Evolutionary conservation across 495 filamentous ascomycete genomes (phyloP).

Genomic region (Aspergillus conjunctus): DNA sequence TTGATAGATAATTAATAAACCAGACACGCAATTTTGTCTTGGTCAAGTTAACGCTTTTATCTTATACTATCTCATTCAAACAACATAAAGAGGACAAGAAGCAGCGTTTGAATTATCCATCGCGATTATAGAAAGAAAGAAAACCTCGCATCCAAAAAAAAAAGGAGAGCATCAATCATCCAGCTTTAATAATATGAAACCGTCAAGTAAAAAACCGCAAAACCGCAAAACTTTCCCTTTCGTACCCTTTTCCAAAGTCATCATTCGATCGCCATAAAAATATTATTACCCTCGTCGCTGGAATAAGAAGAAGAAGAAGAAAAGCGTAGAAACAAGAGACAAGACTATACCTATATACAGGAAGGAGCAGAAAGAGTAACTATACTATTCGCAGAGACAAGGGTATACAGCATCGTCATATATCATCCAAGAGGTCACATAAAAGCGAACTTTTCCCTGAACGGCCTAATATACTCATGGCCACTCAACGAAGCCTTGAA

Average conservation of each 20-base stretch:
- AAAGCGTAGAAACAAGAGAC: conserved; percentile 1
- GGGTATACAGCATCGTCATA: conserved; percentile 27
- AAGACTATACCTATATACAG: conserved; percentile 24
- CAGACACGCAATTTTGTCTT: no score
- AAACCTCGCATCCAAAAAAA: background rate
- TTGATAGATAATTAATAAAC: no score
- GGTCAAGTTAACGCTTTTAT: background rate
- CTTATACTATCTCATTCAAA: background rate
- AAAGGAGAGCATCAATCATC: background rate
- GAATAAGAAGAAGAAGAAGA: background rate
- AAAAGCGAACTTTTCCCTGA: conserved; percentile 7
- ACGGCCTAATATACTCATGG: background rate
- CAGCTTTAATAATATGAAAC: background rate
- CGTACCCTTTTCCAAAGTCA: background rate
- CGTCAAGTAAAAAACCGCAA: background rate
- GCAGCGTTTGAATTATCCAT: background rate
- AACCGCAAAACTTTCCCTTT: conserved; percentile 1
- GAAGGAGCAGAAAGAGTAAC: conserved; percentile 11
- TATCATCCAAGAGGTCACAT: conserved; percentile 10
- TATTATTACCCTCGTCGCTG: conserved; percentile 2
- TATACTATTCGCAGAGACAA: conserved; percentile 13
- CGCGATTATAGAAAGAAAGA: background rate
- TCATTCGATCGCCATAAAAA: background rate
- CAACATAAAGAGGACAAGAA: background rate
- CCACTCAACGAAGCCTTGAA: background rate